A percentile compares a stretch with the other conserved stretches of the same genome.
These are phyloP conservation scores for Aspergillus sclerotioniger DNA, from an alignment of 495 filamentous ascomycete species.

Conservation along the genomic window DNA sequence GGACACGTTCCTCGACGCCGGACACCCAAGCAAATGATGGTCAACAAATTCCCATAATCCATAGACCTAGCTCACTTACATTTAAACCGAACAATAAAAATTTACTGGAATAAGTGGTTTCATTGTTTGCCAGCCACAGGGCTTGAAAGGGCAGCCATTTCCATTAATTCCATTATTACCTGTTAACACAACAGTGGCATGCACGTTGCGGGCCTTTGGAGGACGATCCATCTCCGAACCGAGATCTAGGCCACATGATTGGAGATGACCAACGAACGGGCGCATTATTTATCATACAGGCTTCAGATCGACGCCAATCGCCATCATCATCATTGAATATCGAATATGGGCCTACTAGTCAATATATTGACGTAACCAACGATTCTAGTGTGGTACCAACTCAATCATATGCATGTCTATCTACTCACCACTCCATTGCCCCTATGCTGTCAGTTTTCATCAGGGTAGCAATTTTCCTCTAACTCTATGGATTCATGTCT, in stretches of 20 bases:
- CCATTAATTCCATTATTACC: not conserved
- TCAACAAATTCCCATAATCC: not conserved
- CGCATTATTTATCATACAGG: not conserved
- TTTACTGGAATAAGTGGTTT: not conserved
- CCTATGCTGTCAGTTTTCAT: too few species aligned
- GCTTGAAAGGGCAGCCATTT: not conserved
- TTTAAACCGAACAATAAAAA: not conserved
- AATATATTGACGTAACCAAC: not conserved
- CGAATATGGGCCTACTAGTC: not conserved
- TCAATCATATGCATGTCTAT: not conserved
- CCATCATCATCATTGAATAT: not conserved
- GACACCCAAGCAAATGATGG: not conserved
- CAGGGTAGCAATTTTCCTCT: too few species aligned
- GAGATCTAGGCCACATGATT: constrained; percentile 22
- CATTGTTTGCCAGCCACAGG: not conserved
- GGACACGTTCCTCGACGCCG: constrained; percentile 1
- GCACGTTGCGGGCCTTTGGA: constrained; percentile 13
- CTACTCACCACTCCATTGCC: too few species aligned
- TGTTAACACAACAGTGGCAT: constrained; percentile 11
- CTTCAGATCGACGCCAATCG: constrained; percentile 2
- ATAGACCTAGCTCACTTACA: not conserved
- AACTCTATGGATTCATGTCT: too few species aligned
- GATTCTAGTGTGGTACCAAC: not conserved
- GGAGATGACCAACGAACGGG: constrained; percentile 8
- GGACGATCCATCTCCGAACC: constrained; percentile 14